Conservation (phyloP, 78 protist genomes). For the Chrysochromulina parva region DNA sequence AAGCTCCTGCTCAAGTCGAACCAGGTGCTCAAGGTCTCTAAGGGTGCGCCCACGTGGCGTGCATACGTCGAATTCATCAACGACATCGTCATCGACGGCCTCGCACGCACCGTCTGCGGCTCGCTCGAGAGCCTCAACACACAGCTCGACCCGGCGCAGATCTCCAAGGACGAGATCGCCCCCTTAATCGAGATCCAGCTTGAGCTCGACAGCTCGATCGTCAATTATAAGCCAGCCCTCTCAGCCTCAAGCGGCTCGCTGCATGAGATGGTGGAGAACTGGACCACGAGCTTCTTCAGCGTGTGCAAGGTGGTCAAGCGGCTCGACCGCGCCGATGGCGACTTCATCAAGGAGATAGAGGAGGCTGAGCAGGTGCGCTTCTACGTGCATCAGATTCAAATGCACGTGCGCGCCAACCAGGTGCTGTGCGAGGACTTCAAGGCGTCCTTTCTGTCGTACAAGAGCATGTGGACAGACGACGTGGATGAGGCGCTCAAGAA, state of each 20-base stretch:
- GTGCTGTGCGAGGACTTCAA: slow-evolving; percentile 19
- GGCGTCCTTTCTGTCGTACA: neutral
- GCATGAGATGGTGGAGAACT: neutral
- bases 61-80: slow-evolving; percentile 62
- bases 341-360: slow-evolving; percentile 29
- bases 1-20: slow-evolving; percentile 2
- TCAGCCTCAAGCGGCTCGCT: neutral
- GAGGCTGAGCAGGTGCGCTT: slow-evolving; percentile 4
- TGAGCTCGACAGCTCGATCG: neutral
- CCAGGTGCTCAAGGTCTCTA: neutral
- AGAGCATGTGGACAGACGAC: slow-evolving; percentile 44
- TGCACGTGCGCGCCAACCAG: neutral
- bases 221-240: too few species aligned
- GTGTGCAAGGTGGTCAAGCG: slow-evolving; percentile 27
- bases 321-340: slow-evolving; percentile 53
- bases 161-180: neutral
- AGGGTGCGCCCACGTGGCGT: slow-evolving; percentile 54
- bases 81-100: slow-evolving; percentile 36
- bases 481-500: slow-evolving; percentile 7
- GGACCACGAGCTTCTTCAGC: neutral
- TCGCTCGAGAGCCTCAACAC: slow-evolving; percentile 45
- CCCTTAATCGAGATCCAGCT: slow-evolving; percentile 56
- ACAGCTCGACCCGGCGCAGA: slow-evolving; percentile 35
- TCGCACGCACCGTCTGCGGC: neutral
- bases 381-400: neutral